Evolutionary conservation across 352 stramenopile genomes (phyloP), one percentile per base, ranked within the genome.

Genomic region (Pythium rhizo-oryzae): DNA sequence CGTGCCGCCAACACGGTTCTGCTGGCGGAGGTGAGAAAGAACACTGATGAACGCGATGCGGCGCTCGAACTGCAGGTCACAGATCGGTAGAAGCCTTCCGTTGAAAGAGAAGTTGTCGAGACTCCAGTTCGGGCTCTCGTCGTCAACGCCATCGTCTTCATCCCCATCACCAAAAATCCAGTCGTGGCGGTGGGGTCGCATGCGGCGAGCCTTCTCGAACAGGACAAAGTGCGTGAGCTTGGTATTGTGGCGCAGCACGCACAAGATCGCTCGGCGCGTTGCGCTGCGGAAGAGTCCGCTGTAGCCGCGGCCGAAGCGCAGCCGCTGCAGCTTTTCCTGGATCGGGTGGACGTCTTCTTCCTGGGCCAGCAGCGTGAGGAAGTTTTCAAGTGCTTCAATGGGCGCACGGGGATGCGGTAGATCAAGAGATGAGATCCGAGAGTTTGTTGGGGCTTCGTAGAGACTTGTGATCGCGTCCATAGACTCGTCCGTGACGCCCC

Each of bases 81-180:
- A 28, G 13, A 4, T 19, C 52, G 52, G 30, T 1, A 58, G 52
- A 4, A 46, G 9, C 16, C 30, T 18, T 16, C 52, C 52, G 52
- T 58, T 58, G 30, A 46, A 58, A 24, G 8, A 57, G 39, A 43
- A 57, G 28, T 58, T 28, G 52, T 15, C 6, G 15, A 58, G 52
- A 4, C 28, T 58, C 30, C 52, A 58, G 16, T 58, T 41, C 2
- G 6, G 16, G 9, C 46, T 30, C 0, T 46, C 30, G 7, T 24
- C 28, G 6, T 46, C 30, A 30, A 46, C 52, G 16, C 39, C 24
- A 39, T 39, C 33, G 12, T 56, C 49, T 2, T 37, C 15, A 13
- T 56, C 49, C 24, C 25, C 21, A 8, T 51, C 52, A 18, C 19
- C 28, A n/a, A 18, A 12, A 12, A 55, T 19, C 28, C 13, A 44